phyloP scores from a whole-genome alignment of 768 basidiomycete species.

The Tylopilus balloui region DNA sequence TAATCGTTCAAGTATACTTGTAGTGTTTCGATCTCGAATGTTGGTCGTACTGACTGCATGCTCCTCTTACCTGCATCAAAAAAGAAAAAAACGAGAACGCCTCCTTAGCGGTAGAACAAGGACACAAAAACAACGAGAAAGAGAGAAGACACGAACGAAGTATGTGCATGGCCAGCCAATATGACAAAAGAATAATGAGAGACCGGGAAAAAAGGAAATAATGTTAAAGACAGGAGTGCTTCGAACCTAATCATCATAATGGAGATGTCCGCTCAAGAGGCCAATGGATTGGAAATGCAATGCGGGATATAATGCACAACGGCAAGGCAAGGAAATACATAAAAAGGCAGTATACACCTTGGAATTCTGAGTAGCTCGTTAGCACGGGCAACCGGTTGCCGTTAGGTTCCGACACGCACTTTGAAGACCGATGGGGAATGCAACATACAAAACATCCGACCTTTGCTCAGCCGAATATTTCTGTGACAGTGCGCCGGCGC shows the following conservation, averaged over 20 bases:
- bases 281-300: slow-evolving; percentile 12
- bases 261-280: slow-evolving; percentile 16
- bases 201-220: slow-evolving; percentile 24
- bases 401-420: slow-evolving; percentile 14
- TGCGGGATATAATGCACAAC: slow-evolving; percentile 26
- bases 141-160: slow-evolving; percentile 12
- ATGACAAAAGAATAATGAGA: slow-evolving; percentile 19
- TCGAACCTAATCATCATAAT: slow-evolving; percentile 9
- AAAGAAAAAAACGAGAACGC: slow-evolving; percentile 14
- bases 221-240: slow-evolving; percentile 28
- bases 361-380: slow-evolving; percentile 5
- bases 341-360: slow-evolving; percentile 21
- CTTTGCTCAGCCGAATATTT: slow-evolving; percentile 36
- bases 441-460: slow-evolving; percentile 10
- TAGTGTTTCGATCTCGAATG: slow-evolving; percentile 21
- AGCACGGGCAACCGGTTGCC: neutral
- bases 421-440: slow-evolving; percentile 12
- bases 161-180: slow-evolving; percentile 28
- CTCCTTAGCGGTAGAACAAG: slow-evolving; percentile 17
- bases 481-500: slow-evolving; percentile 48
- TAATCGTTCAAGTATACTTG: slow-evolving; percentile 27
- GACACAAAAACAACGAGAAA: slow-evolving; percentile 6
- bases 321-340: slow-evolving; percentile 2
- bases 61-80: slow-evolving; percentile 28
- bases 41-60: slow-evolving; percentile 22